Base-by-base conservation (phyloP, 192 early-diverging fungal genomes). In the Thoreauomyces humboldtii region DNA sequence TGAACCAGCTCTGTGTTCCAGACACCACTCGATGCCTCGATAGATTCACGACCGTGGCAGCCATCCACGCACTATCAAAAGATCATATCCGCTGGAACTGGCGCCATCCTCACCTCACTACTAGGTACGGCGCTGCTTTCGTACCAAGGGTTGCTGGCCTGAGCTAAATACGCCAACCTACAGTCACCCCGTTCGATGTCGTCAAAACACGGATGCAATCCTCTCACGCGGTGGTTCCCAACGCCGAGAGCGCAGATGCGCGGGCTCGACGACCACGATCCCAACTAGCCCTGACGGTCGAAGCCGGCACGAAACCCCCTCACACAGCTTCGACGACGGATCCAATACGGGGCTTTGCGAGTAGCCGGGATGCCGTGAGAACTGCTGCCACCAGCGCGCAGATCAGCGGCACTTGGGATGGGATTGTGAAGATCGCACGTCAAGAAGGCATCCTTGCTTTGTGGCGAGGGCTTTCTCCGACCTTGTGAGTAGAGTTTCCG, bases 381-480 rank as follows among this genome's bases (percentile, higher is more conserved):
- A 19, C 19, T 17, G n/a, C 32, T 24, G 11, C 32, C n/a, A 38
- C 33, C 38, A 54, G 45, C 14, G 62, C 63, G n/a, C 15, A 21
- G 25, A 25, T 52, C 15, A 52, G 15, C 15, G 50, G 50, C 25
- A 52, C 50, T 17, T 52, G 50, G 55, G 73, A 75, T 47, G 73
- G 73, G 0, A 77, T 96, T 55, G 75, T 80, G 4, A 87, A 89
- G 47, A 95, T 98, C 67, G 77, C 85, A 7, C 77, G 83, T 24
- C 77, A 86, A 29, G 92, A 98, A 75, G 96, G 96, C 0, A 33
- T 84, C 0, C 46, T 76, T n/a, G 85, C 83, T 7, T 80, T 98
- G 43, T 98, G 91, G 91, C 77, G 89, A 51, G 94, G 96, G 0
- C 76, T 98, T 33, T 78, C 84, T 24, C 92, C 96, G 1, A 90